Evolutionary conservation across 2,329 filamentous ascomycete species (phyloP), one percentile per base, ranked within the genome.

Genomic region (Ascochyta fabae): DNA sequence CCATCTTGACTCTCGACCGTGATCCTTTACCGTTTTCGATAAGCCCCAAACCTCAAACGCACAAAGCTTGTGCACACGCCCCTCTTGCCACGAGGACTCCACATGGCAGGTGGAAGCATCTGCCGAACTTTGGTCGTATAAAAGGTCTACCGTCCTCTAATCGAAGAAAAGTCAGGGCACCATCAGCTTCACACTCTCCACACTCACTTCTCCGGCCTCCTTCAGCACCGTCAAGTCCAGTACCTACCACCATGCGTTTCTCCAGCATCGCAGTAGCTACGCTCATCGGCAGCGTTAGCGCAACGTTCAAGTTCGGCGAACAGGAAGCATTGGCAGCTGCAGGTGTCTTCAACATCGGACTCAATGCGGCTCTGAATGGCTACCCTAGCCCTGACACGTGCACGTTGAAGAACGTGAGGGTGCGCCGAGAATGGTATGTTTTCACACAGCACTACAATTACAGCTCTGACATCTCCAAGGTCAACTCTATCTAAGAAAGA

Each of bases 371-470:
- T 6, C 4, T 45, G 12, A 55, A 70, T 19, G 70, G 70, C 19
- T 64, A 62, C 35, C 64, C 63, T 3, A 58, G 54, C 33, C 31
- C 61, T 6, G 29, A 56, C 7, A 67, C 58, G 16, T 79, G 77
- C 53, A 78, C 67, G 2, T 50, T 77, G 27, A 54, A 71, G 6
- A 80, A 77, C 53, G 73, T 72, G 1, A 67, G 67, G 4, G 62
- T 79, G 3, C 71, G 80, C 33, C 67, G 69, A 59, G 79, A 82
- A 69, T 81, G 80, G 80, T 78, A 48, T 48, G 62, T 53, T 19
- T 7, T 1, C 13, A 6, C 10, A 7, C 3, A 9, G 8, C 10
- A 23, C 1, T 2, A 4, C 6, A 16, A 2, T 7, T 3, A 6
- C 39, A 23, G 4, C 5, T 15, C 36, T 56, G 3, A 50, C 7